Conservation (phyloP, 2,329 filamentous ascomycete genomes). For the Clarireedia monteithiana region DNA sequence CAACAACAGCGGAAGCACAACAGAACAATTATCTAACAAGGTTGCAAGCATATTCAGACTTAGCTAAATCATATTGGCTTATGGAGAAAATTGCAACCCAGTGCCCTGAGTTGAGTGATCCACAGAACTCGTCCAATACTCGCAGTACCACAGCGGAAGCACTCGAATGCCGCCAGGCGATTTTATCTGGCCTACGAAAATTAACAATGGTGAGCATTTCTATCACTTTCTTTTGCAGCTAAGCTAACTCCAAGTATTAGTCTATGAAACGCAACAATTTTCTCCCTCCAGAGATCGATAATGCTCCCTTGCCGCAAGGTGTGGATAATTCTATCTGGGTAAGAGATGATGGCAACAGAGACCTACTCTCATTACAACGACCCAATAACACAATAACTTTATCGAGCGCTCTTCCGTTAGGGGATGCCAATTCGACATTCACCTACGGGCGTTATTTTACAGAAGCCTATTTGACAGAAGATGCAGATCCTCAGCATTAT, state of each 20-base stretch:
- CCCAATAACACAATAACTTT: constrained; percentile 32
- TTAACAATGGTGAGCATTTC: constrained; percentile 43
- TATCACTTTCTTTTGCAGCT: background rate
- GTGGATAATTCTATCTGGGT: constrained; percentile 80
- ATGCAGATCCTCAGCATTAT: constrained; percentile 59
- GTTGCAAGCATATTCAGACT: constrained; percentile 76
- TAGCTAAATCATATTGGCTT: constrained; percentile 86
- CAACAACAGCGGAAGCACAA: constrained; percentile 45
- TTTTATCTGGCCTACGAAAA: constrained; percentile 62
- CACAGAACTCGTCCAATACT: constrained; percentile 15
- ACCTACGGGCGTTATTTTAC: constrained; percentile 73
- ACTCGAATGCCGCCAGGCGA: constrained; percentile 42
- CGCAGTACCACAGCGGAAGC: constrained; percentile 32
- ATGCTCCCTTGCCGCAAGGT: constrained; percentile 63
- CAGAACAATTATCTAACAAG: constrained; percentile 47
- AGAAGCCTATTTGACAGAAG: constrained; percentile 66
- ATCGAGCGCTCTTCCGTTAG: constrained; percentile 64
- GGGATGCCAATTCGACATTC: constrained; percentile 67
- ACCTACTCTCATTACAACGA: constrained; percentile 22
- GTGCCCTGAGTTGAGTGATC: constrained; percentile 17
- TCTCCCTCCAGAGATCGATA: constrained; percentile 56
- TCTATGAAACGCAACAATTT: constrained; percentile 83
- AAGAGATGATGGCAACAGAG: constrained; percentile 44
- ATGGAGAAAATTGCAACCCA: constrained; percentile 39
- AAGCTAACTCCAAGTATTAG: background rate